Base-by-base conservation (phyloP, 2,329 filamentous ascomycete species). In the Paecilomyces variotii region DNA sequence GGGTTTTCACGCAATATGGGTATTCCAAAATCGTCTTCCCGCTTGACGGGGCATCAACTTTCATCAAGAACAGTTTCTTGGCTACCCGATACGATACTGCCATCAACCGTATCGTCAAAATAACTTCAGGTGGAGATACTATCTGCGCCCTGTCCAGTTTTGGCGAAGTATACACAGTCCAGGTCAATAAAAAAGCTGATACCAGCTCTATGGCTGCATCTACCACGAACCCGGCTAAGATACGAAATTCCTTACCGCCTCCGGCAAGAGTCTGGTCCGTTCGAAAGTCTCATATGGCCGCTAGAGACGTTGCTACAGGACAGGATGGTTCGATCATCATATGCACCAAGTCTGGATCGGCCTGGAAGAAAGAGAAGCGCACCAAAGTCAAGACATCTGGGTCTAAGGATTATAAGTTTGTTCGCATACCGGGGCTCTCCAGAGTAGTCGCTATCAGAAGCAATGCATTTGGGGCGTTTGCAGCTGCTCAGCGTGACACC, bases 261-360 rank as follows among this genome's bases (percentile, higher is more conserved):
- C 90, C 93, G 0, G 85, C 90, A 61, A 87, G 90, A 59, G 87
- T 97, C 27, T 99, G 94, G 94, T 90, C 88, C 30, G 87, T 92
- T 2, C 87, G 88, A 65, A 97, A 95, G 70, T 88, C 90, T 59
- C 84, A 86, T 58, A 87, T 88, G 85, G 91, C 91, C 2, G 92
- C 90, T 30, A 84, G 84, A 56, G 96, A 96, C 60, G 90, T 96
- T 1, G 89, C 86, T 61, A 87, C 97, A 2, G 91, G 92, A 39
- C 91, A 96, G 70, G 89, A 97, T 72, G 94, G 92, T 2, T 96
- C 92, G 0, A 90, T 99, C 63, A 95, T 99, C 57, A 86, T 99
- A 62, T 93, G 91, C 63, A 99, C 94, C 0, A 84, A 91, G 60
- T 93, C 91, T 50, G 94, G 94, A 2, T 93, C 90, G 54, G 93